Conservation (phyloP, 805 yeast genomes). For the Yamadazyma tumulicola region DNA sequence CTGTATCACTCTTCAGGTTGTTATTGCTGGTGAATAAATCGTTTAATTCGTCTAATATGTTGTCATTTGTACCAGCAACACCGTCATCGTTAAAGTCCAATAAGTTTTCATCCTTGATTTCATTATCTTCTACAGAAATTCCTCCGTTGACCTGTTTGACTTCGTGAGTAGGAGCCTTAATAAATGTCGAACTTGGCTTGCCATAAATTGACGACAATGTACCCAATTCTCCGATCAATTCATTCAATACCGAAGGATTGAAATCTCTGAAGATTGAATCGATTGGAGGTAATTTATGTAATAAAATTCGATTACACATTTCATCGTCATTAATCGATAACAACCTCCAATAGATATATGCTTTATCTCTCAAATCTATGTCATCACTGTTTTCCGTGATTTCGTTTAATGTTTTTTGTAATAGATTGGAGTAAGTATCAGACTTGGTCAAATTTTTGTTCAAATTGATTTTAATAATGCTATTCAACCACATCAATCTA, state of each 20-base stretch:
- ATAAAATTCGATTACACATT: constrained; percentile 50
- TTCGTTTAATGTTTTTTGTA: constrained; percentile 58
- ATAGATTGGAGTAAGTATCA: constrained; percentile 30
- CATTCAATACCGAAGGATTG: constrained; percentile 63
- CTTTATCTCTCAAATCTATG: constrained; percentile 77
- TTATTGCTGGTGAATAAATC: constrained; percentile 50
- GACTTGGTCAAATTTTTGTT: constrained; percentile 9
- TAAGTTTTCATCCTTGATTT: constrained; percentile 75
- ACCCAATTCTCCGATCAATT: constrained; percentile 70
- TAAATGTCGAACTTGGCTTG: constrained; percentile 69
- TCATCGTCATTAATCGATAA: constrained; percentile 35
- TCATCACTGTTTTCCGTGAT: constrained; percentile 66
- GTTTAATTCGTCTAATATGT: constrained; percentile 68
- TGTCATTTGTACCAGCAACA: constrained; percentile 22
- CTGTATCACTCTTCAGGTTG: constrained; percentile 15
- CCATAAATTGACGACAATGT: constrained; percentile 87
- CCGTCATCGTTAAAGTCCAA: constrained; percentile 71
- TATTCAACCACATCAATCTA: constrained; percentile 57
- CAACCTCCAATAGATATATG: constrained; percentile 77
- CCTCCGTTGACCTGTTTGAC: constrained; percentile 12
- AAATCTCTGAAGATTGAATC: constrained; percentile 69
- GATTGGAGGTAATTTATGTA: constrained; percentile 66
- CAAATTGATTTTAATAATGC: constrained; percentile 56
- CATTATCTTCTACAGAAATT: constrained; percentile 29
- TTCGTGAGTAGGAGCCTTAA: constrained; percentile 39